phyloP scores from a whole-genome alignment of 2,329 filamentous ascomycete species.

The Colletotrichum viniferum region DNA sequence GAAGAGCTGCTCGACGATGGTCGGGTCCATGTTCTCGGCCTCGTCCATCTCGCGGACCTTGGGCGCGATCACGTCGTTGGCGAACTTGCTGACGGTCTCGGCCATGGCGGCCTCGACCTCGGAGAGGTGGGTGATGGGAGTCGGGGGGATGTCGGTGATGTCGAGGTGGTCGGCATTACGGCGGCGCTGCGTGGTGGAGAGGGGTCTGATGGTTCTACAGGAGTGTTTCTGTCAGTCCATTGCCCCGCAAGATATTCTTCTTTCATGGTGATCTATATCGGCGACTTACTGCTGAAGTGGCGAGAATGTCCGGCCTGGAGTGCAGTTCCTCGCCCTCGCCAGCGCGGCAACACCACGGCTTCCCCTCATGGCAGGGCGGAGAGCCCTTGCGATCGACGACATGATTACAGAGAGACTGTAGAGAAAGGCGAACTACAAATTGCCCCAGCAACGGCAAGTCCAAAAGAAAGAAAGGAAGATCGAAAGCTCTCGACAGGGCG shows the following conservation, averaged over 20 bases:
- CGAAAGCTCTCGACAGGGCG: background rate
- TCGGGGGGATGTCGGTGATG: slow-evolving; percentile 81
- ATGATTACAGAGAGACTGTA: slow-evolving; percentile 33
- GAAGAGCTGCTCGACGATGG: slow-evolving; percentile 89
- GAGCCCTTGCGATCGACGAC: slow-evolving; percentile 54
- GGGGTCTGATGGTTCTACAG: slow-evolving; percentile 46
- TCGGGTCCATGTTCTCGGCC: slow-evolving; percentile 88
- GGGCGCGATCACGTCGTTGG: slow-evolving; percentile 84
- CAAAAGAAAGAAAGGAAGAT: background rate
- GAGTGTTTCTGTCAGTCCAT: background rate
- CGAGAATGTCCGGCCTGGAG: slow-evolving; percentile 11
- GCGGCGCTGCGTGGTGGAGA: slow-evolving; percentile 65
- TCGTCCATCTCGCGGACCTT: slow-evolving; percentile 98
- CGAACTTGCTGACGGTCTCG: slow-evolving; percentile 89
- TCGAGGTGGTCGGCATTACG: slow-evolving; percentile 56
- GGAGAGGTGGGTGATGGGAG: slow-evolving; percentile 90
- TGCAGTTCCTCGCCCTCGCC: slow-evolving; percentile 28
- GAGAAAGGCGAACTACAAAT: background rate
- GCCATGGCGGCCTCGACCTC: slow-evolving; percentile 90
- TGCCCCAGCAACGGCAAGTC: background rate
- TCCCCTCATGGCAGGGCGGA: slow-evolving; percentile 56
- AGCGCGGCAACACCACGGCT: slow-evolving; percentile 37
- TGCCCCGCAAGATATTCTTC: background rate
- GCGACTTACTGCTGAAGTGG: slow-evolving; percentile 34
- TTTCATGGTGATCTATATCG: background rate